Conservation (phyloP, 164 flowering plant species). For the Litsea cubeba region DNA sequence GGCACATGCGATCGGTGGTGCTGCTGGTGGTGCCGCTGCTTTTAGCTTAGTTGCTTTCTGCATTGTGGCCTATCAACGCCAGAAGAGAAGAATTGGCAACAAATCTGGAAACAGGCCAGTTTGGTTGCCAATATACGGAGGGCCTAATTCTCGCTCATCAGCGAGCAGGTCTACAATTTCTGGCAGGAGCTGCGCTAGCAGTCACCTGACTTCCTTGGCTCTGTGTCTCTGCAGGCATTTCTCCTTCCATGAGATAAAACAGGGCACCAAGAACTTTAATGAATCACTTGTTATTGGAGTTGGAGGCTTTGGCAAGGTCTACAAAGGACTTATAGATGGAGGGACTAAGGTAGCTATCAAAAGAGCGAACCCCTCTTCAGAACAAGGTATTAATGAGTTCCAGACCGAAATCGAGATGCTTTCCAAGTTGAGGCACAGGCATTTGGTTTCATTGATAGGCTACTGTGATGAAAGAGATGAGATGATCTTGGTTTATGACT, state of each 20-base stretch:
- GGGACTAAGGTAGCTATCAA: slow-evolving; percentile 55
- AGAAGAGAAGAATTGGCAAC: slow-evolving; percentile 8
- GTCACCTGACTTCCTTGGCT: slow-evolving; percentile 34
- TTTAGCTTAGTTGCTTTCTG: slow-evolving; percentile 37
- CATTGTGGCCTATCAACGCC: slow-evolving; percentile 16
- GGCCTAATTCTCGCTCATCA: slow-evolving; percentile 24
- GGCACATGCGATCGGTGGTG: slow-evolving; percentile 26
- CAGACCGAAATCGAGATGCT: slow-evolving; percentile 41
- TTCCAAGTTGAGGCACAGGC: slow-evolving; percentile 19
- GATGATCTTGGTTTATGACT: slow-evolving; percentile 30
- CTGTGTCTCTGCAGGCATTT: slow-evolving; percentile 43
- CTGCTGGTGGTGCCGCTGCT: slow-evolving; percentile 49
- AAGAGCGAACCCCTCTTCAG: slow-evolving; percentile 64
- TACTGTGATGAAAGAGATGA: slow-evolving; percentile 21
- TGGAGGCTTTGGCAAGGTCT: slow-evolving; percentile 74
- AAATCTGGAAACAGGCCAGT: slow-evolving; percentile 8
- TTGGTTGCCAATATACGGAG: slow-evolving; percentile 51
- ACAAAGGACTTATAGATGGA: slow-evolving; percentile 48
- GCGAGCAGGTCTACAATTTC: slow-evolving; percentile 32
- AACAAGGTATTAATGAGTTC: slow-evolving; percentile 61
- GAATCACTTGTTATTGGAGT: slow-evolving; percentile 58
- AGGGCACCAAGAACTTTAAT: slow-evolving; percentile 47
- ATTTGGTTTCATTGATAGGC: slow-evolving; percentile 19
- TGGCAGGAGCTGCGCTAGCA: slow-evolving; percentile 32
- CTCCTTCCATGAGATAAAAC: slow-evolving; percentile 40